Evolutionary conservation across 2,329 filamentous ascomycete species (phyloP).

Genomic region (Xylaria sp.): DNA sequence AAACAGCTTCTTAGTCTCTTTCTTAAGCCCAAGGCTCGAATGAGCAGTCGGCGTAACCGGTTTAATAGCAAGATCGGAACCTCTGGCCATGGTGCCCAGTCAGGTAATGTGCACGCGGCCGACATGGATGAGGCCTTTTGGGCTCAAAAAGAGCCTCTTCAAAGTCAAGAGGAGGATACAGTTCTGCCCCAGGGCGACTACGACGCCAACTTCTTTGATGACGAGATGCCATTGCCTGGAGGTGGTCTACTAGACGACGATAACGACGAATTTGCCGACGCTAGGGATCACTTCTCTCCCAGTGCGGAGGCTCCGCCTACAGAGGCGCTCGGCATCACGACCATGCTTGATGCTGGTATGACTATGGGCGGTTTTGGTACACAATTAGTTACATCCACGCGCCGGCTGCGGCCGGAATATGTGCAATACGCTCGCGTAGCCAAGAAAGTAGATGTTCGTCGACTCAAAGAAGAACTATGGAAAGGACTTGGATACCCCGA

Average conservation of each 20-base stretch:
- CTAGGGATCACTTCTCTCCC: constrained; percentile 81
- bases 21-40: constrained; percentile 90
- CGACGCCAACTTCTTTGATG: constrained; percentile 98
- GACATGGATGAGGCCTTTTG: constrained; percentile 97
- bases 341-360: constrained; percentile 63
- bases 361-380: constrained; percentile 68
- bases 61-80: constrained; percentile 57
- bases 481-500: constrained; percentile 70
- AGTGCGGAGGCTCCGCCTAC: constrained; percentile 63
- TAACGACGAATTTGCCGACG: constrained; percentile 83
- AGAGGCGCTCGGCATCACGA: constrained; percentile 60
- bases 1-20: constrained; percentile 89
- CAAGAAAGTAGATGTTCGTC: constrained; percentile 76
- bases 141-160: constrained; percentile 74
- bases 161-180: constrained; percentile 63
- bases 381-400: constrained; percentile 72
- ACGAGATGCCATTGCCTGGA: constrained; percentile 75
- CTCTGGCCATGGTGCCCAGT: constrained; percentile 56
- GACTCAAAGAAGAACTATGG: constrained; percentile 77
- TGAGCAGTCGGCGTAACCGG: constrained; percentile 73
- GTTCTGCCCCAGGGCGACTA: constrained; percentile 79
- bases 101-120: constrained; percentile 70
- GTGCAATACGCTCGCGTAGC: constrained; percentile 76
- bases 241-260: constrained; percentile 70
- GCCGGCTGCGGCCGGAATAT: constrained; percentile 73